Evolutionary conservation across 164 flowering plant genomes (phyloP).

Genomic region (Paratinospora sagittata): DNA sequence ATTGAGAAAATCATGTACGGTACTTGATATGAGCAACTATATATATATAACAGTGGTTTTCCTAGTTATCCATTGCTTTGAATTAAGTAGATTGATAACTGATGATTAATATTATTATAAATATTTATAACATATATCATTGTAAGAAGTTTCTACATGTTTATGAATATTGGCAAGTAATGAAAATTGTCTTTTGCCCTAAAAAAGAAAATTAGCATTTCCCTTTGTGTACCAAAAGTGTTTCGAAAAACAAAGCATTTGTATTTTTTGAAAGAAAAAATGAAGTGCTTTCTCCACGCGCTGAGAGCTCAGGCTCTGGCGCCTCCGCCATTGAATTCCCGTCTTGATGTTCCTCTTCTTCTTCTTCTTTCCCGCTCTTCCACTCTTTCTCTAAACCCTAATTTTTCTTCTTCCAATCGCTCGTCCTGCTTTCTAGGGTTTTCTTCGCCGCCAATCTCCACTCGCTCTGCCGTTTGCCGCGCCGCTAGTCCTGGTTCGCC

Average conservation of each 20-base stretch:
- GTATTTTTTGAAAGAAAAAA: background rate
- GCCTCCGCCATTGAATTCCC: background rate
- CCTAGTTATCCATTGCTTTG: no score
- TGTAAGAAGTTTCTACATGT: no score
- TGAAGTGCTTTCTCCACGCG: background rate
- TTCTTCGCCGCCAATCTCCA: background rate
- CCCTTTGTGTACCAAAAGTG: no score
- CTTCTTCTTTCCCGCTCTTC: background rate
- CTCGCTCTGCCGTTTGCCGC: background rate
- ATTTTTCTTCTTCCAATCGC: background rate
- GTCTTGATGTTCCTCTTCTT: background rate
- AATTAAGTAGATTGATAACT: no score
- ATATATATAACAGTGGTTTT: no score
- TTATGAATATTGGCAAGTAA: no score
- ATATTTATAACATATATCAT: no score
- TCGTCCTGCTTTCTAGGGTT: background rate
- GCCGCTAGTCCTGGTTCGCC: constrained; percentile 1
- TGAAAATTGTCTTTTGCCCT: no score
- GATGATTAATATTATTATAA: no score
- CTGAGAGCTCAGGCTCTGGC: background rate
- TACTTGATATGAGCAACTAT: no score
- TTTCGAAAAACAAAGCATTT: background rate
- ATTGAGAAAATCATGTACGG: no score
- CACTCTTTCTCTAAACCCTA: background rate
- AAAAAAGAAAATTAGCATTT: no score